Conservation (phyloP, 192 early-diverging fungal genomes). For the Coemansia sp. region DNA sequence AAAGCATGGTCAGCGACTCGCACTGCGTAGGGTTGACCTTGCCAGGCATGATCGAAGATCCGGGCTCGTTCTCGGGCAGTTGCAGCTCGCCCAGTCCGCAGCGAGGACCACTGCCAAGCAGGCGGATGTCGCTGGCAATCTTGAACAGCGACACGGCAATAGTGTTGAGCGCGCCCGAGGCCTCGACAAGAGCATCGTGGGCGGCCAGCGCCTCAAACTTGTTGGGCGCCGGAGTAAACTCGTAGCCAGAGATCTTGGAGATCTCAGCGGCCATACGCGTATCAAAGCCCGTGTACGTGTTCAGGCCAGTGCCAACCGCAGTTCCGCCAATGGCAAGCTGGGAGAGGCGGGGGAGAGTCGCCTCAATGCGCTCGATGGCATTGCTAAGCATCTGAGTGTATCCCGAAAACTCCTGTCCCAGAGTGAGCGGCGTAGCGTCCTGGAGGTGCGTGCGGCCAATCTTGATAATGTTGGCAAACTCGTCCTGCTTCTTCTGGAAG, state of each 20-base stretch:
- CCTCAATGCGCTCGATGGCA: constrained; percentile 86
- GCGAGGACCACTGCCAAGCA: constrained; percentile 95
- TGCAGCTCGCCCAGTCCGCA: constrained; percentile 96
- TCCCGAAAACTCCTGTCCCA: constrained; percentile 99
- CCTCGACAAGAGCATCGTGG: constrained; percentile 98
- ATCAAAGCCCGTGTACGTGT: constrained; percentile 93
- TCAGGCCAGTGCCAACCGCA: constrained; percentile 97
- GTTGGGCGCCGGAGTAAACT: constrained; percentile 96
- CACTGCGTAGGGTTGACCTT: constrained; percentile 99
- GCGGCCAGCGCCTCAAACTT: constrained; percentile 99
- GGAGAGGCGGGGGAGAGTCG: constrained; percentile 80
- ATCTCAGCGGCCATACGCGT: constrained; percentile 88
- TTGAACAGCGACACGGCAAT: constrained; percentile 96
- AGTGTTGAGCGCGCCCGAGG: constrained; percentile 92
- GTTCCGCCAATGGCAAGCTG: constrained; percentile 97
- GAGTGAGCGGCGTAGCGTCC: constrained; percentile 96
- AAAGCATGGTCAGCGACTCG: constrained; percentile 99
- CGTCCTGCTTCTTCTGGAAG: constrained; percentile 74
- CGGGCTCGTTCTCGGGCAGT: constrained; percentile 99
- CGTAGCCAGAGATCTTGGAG: constrained; percentile 81
- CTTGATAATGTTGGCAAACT: constrained; percentile 95
- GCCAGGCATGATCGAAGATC: constrained; percentile 99
- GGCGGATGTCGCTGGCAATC: constrained; percentile 98
- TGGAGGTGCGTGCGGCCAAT: constrained; percentile 99
- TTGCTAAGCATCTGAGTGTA: constrained; percentile 90